Base-by-base conservation (phyloP, 805 yeast species). In the Zygoascus flipseniorum region DNA sequence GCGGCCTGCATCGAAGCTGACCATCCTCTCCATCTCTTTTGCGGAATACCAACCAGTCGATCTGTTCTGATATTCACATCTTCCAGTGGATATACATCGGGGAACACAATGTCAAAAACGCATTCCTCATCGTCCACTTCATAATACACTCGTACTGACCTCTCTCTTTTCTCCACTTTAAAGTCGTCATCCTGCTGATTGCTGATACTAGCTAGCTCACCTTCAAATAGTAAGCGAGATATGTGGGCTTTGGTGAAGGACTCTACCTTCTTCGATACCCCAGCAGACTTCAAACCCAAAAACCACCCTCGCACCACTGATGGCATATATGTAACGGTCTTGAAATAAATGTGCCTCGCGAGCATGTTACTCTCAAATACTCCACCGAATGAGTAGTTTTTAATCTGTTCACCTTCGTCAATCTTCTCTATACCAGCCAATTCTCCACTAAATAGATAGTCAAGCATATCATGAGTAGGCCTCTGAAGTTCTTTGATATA, bases 11-110 rank as follows among this genome's bases (percentile, higher is more conserved):
- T 88, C 4, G 97, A 90, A 66, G 92, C 73, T 18, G 92, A 71
- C 98, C 98, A 93, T 1, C 96, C 89, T 60, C 88, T 85, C 96
- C 97, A 90, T 68, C 87, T 89, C 56, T 80, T 82, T 61, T 92
- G 98, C 58, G 85, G 86, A 14, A 92, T 95, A 19, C 98, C 98
- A 35, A 89, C 77, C 56, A 95, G 75, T 48, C 80, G 75, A 0
- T 89, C 80, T 2, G 97, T 97, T 47, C 79, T 80, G 1, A 93
- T 89, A 8, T 74, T 72, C 9, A 93, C 83, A 58, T 80, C 83
- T 1, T 81, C 78, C 43, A 92, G 76, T 9, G 99, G 99, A 61
- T 82, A 93, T 42, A 80, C 77, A 0, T 72, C 62, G 0, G 98
- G 98, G 8, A 92, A 70, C 45, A 76, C 76, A 56, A 92, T 81